These are phyloP conservation scores for Quercus berberidifolia DNA, from an alignment of 306 rosid species.

Conservation along the genomic window DNA sequence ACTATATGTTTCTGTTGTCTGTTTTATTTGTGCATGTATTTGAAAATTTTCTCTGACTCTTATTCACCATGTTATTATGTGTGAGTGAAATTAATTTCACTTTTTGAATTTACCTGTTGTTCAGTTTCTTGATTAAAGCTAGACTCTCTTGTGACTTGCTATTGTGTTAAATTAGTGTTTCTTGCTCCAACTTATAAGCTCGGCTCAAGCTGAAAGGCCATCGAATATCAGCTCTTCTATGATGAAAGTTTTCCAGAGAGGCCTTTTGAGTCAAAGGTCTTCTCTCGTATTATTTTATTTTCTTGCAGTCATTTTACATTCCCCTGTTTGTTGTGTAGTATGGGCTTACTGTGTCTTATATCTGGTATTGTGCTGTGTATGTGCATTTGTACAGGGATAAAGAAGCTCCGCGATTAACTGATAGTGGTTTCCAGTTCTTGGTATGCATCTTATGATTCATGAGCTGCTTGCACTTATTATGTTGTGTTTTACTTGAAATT, in stretches of 20 bases:
- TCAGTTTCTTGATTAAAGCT: slow-evolving; percentile 29
- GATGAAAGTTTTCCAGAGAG: slow-evolving; percentile 93
- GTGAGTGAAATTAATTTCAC: slow-evolving; percentile 10
- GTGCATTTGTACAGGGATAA: slow-evolving; percentile 54
- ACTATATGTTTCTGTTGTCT: slow-evolving; percentile 16
- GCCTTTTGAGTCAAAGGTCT: slow-evolving; percentile 82
- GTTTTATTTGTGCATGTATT: slow-evolving; percentile 11
- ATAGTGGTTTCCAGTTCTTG: slow-evolving; percentile 98
- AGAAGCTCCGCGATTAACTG: slow-evolving; percentile 86
- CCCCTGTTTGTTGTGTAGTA: background rate
- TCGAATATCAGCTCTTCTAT: slow-evolving; percentile 72
- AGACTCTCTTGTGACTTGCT: slow-evolving; percentile 37
- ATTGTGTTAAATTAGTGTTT: slow-evolving; percentile 68
- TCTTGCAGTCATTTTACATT: slow-evolving; percentile 13
- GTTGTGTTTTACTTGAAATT: slow-evolving; percentile 27
- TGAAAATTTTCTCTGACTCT: background rate
- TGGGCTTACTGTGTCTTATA: slow-evolving; percentile 7
- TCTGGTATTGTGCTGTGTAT: slow-evolving; percentile 17
- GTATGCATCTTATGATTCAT: slow-evolving; percentile 53
- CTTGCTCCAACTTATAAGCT: slow-evolving; percentile 89
- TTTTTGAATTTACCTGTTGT: slow-evolving; percentile 7
- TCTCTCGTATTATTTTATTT: slow-evolving; percentile 9
- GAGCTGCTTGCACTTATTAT: slow-evolving; percentile 26
- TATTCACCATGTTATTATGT: background rate
- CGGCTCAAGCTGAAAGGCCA: slow-evolving; percentile 71